These are phyloP conservation scores for Aureobasidium lini DNA, from an alignment of 2,329 filamentous ascomycete genomes.

Conservation along the genomic window DNA sequence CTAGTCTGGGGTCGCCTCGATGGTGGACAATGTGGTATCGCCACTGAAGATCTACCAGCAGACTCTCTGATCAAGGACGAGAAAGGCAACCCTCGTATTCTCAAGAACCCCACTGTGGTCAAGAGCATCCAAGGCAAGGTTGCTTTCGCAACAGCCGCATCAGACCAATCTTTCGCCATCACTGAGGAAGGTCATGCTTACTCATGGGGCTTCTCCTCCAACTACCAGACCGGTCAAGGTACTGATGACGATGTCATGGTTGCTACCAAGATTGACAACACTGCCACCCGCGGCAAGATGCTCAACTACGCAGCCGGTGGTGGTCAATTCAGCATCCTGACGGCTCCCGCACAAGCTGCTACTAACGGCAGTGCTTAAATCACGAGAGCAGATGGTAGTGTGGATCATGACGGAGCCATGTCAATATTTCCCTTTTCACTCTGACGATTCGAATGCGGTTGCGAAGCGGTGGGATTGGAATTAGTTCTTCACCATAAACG, in stretches of 20 bases:
- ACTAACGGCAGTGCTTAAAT: constrained; percentile 15
- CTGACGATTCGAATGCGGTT: not conserved
- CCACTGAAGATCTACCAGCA: constrained; percentile 44
- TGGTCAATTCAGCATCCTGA: constrained; percentile 65
- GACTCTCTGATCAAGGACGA: constrained; percentile 59
- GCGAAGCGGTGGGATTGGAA: not conserved
- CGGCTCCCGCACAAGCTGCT: constrained; percentile 18
- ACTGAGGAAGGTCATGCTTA: constrained; percentile 62
- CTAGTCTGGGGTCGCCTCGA: constrained; percentile 56
- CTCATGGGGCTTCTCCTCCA: constrained; percentile 73
- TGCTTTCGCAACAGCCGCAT: constrained; percentile 43
- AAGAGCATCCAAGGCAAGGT: constrained; percentile 41
- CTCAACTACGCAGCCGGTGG: constrained; percentile 77
- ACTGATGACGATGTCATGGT: constrained; percentile 70
- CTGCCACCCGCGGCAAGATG: constrained; percentile 66
- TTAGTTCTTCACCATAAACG: not conserved
- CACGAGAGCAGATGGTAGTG: not conserved
- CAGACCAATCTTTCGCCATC: constrained; percentile 67
- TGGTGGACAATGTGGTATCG: constrained; percentile 46
- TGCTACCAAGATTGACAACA: constrained; percentile 78
- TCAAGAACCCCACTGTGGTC: constrained; percentile 59
- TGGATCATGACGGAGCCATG: not conserved
- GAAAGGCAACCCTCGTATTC: constrained; percentile 59
- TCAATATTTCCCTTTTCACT: not conserved
- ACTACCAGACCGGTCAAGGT: constrained; percentile 73